Evolutionary conservation across 495 filamentous ascomycete species (phyloP), one percentile per base, ranked within the genome.

Genomic region (Penicillium angulare): DNA sequence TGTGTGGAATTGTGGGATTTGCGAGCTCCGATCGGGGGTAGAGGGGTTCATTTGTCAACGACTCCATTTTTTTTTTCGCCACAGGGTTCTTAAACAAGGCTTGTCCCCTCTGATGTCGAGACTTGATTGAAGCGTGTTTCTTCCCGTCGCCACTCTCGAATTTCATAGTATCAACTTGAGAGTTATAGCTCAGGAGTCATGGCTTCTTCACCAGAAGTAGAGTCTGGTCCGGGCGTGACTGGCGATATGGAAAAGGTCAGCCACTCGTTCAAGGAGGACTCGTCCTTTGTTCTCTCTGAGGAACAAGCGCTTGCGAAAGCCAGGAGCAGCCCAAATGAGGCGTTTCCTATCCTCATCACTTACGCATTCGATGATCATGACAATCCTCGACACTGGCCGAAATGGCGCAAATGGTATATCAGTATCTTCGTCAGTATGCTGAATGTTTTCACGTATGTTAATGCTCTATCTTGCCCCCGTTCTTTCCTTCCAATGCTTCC

Each of bases 331-430:
- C 67, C 67, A 3, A 42, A 64, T 24, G 61, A 64, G 5, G 65
- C 65, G 0, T 34, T 66, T 3, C 59, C 65, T 8, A 52, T 71
- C n/a, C 41, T 64, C 23, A 60, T 74, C 16, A 65, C 58, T 1
- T 80, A 75, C 43, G 52, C 50, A 3, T 51, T 57, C 0, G 55
- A 62, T 7, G 77, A 79, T 29, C 53, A 51, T 2, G 67, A 69
- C 23, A 75, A 77, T 48, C 77, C 77, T 18, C 67, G 76, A 1
- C 69, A 73, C 49, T 80, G 76, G 76, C 63, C 72, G 1, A 52
- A 64, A 50, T 68, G 60, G 67, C 54, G 63, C 18, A 79, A 78
- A 62, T 78, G 76, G 75, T 72, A 68, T 35, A 79, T 77, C 22
- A 67, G 71, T 1, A 47, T 53, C 10, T 23, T 67, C 8, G 66